phyloP scores from a whole-genome alignment of 2,329 filamentous ascomycete species.

The Cordyceps tenuipes region DNA sequence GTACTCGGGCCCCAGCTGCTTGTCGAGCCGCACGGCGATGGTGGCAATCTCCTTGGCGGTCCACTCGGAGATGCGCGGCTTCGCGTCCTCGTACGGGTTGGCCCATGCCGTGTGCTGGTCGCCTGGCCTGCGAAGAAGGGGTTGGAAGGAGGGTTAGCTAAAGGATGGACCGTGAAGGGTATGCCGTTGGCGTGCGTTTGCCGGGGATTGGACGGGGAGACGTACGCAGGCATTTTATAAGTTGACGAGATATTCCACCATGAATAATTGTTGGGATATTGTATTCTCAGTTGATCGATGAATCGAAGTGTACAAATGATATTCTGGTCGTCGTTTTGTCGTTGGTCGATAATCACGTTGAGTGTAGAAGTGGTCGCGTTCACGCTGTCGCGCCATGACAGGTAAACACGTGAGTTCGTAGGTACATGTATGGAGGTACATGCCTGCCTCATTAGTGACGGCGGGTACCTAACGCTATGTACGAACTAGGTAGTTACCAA shows the following conservation, averaged over 20 bases:
- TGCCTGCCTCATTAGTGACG: too few species aligned
- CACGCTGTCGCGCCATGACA: conserved; percentile 7
- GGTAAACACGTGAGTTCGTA: conserved; percentile 10
- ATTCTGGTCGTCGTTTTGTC: not conserved
- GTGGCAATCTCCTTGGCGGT: conserved; percentile 87
- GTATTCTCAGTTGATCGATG: not conserved
- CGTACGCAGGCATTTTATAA: conserved; percentile 37
- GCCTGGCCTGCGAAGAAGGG: conserved; percentile 45
- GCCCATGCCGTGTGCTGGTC: conserved; percentile 50
- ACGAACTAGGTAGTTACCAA: too few species aligned
- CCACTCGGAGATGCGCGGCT: conserved; percentile 65
- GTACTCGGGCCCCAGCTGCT: conserved; percentile 92
- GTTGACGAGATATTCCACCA: not conserved
- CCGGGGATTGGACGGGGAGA: conserved; percentile 2
- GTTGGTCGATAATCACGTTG: conserved; percentile 3
- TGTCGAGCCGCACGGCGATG: conserved; percentile 77
- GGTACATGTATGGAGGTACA: too few species aligned
- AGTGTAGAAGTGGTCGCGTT: conserved; percentile 8
- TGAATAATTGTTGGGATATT: not conserved
- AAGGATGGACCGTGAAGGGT: conserved; percentile 15
- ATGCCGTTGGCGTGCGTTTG: conserved; percentile 7
- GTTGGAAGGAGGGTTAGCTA: not conserved
- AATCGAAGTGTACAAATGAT: not conserved
- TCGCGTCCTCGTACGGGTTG: conserved; percentile 76
- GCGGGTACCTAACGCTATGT: conserved; percentile 11